phyloP scores from a whole-genome alignment of 2,329 filamentous ascomycete species.

The Arthrobotrys sinensis region DNA sequence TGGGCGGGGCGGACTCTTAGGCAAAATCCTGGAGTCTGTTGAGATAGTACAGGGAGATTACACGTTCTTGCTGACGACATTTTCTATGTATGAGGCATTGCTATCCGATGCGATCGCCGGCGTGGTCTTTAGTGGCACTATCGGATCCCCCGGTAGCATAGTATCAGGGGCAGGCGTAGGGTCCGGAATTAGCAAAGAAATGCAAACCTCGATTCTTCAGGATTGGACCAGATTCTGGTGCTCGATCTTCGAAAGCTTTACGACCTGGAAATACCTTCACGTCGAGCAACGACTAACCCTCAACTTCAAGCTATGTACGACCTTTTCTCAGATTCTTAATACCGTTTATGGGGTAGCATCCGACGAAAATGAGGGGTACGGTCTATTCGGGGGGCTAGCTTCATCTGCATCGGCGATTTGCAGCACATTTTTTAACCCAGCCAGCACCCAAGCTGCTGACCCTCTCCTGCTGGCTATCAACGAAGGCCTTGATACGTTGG shows the following conservation, averaged over 20 bases:
- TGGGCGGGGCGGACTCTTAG: constrained; percentile 81
- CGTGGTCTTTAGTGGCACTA: constrained; percentile 75
- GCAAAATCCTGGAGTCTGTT: constrained; percentile 83
- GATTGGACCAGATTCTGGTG: constrained; percentile 79
- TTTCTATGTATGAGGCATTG: constrained; percentile 81
- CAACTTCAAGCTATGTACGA: constrained; percentile 71
- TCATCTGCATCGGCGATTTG: constrained; percentile 82
- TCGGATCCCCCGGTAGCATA: constrained; percentile 70
- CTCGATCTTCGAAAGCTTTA: constrained; percentile 87
- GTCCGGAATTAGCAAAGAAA: constrained; percentile 63
- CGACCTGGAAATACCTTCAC: constrained; percentile 85
- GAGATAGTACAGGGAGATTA: constrained; percentile 85
- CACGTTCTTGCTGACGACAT: constrained; percentile 80
- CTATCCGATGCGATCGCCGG: constrained; percentile 82
- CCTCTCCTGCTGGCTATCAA: constrained; percentile 51
- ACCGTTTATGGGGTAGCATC: constrained; percentile 41
- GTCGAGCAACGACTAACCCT: constrained; percentile 75
- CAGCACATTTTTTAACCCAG: constrained; percentile 77
- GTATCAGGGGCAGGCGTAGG: constrained; percentile 67
- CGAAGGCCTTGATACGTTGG: constrained; percentile 74
- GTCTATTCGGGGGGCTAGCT: constrained; percentile 78
- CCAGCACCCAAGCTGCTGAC: constrained; percentile 34
- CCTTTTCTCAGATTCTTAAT: constrained; percentile 38
- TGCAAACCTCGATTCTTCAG: constrained; percentile 64
- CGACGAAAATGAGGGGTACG: constrained; percentile 67